Evolutionary conservation across 2,329 filamentous ascomycete genomes (phyloP), one percentile per base, ranked within the genome.

Genomic region (Colletotrichum tamarilloi): DNA sequence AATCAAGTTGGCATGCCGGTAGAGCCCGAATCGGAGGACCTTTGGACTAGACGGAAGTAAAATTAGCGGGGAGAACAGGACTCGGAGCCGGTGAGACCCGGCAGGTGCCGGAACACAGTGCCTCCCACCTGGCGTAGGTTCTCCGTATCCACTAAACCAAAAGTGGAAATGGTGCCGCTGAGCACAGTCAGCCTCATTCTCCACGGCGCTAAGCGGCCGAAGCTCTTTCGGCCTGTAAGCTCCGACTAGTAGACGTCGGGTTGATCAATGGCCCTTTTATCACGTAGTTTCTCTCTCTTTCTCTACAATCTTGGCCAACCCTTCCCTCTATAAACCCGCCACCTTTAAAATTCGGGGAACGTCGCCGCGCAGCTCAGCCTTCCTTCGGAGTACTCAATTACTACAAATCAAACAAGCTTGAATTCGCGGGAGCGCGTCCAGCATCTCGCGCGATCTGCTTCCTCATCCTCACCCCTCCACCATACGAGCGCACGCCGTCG

Each of bases 401-500:
- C 14, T 7, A 22, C 19, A 56, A 38, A n/a, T 5, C 12, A 22
- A 16, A 9, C 2, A n/a, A 12, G 24, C 52, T 14, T n/a, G 8
- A 24, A 9, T 22, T 22, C 8, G 24, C 62, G 19, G 32, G n/a
- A 19, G 16, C n/a, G 5, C 46, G 30, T 55, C 46, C 9, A 53
- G n/a, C 46, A 24, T 38, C 30, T 59, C 32, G 28, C 19, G 32
- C 19, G 32, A 60, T 30, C 52, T 42, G 11, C 49, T n/a, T 49
- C 32, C 7, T 49, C 26, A 19, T 46, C 16, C 24, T 19, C n/a
- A 38, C 46, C 56, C 3, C 59, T 64, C 55, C 62, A 59, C 53
- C 46, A 66, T 49, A 71, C 22, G 76, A 76, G 65, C 58, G 80
- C 81, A 71, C 58, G 52, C 58, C 53, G 52, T 63, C 26, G 52